These are phyloP conservation scores for Lachancea nothofagi DNA, from an alignment of 805 yeast genomes.

Conservation along the genomic window DNA sequence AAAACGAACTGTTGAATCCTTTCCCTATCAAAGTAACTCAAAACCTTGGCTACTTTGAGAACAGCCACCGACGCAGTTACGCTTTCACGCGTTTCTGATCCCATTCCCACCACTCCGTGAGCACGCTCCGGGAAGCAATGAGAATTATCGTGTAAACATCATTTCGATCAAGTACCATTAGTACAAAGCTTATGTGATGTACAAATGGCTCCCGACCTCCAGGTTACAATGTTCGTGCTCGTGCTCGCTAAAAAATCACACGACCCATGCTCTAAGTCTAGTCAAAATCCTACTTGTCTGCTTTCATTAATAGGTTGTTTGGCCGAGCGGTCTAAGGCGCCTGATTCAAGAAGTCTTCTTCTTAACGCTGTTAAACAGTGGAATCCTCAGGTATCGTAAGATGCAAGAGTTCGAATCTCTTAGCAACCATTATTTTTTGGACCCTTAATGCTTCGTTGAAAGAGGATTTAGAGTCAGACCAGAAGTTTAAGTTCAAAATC, in stretches of 20 bases:
- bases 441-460: neutral
- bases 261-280: neutral
- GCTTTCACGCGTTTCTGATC: no score
- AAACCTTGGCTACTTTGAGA: no score
- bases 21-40: neutral
- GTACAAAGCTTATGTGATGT: no score
- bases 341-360: conserved; percentile 28
- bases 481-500: no score
- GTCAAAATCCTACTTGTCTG: neutral
- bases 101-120: no score
- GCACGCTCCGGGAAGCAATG: no score
- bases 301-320: conserved; percentile 23
- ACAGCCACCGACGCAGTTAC: no score
- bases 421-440: conserved; percentile 28
- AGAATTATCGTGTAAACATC: no score
- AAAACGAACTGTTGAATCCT: neutral
- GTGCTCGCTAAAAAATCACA: neutral
- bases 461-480: neutral
- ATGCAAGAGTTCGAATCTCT: conserved; percentile 35
- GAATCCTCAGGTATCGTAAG: conserved; percentile 34
- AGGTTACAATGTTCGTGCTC: neutral
- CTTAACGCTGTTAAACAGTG: conserved; percentile 10
- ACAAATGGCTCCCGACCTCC: no score
- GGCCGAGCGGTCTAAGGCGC: conserved; percentile 37
- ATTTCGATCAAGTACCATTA: no score